These are phyloP conservation scores for Septoria linicola DNA, from an alignment of 2,329 filamentous ascomycete genomes.

Conservation along the genomic window DNA sequence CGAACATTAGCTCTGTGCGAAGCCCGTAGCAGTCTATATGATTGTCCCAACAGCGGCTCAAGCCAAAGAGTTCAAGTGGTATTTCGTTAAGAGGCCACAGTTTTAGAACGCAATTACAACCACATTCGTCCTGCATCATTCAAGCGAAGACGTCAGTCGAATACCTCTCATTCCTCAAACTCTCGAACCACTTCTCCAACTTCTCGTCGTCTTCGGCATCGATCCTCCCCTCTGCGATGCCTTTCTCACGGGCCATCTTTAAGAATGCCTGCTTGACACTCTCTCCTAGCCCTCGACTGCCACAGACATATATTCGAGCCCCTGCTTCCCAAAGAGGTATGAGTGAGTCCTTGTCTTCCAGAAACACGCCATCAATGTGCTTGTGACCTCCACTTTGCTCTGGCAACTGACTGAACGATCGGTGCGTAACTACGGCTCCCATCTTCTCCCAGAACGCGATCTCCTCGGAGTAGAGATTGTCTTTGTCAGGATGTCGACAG, in stretches of 20 bases:
- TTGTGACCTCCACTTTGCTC: conserved; percentile 50
- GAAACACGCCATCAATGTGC: conserved; percentile 55
- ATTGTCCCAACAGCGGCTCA: no score
- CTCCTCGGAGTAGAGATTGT: conserved; percentile 62
- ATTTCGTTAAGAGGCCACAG: no score
- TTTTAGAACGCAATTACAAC: no score
- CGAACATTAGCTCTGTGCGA: no score
- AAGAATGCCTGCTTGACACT: conserved; percentile 46
- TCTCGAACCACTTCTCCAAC: conserved; percentile 31
- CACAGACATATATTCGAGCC: conserved; percentile 65
- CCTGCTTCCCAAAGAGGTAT: conserved; percentile 49
- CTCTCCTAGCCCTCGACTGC: conserved; percentile 51
- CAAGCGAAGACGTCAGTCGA: conserved; percentile 31
- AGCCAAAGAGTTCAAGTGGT: no score
- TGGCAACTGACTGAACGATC: conserved; percentile 57
- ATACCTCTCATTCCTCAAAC: conserved; percentile 30
- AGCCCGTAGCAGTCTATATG: no score
- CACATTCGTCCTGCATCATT: no score
- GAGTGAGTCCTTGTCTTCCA: conserved; percentile 48
- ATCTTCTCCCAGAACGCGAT: conserved; percentile 59
- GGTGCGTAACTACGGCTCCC: conserved; percentile 62
- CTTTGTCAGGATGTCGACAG: conserved; percentile 56
- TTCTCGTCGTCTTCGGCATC: conserved; percentile 42
- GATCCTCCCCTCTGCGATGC: conserved; percentile 32
- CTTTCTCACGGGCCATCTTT: conserved; percentile 41